A percentile compares a stretch with the other conserved stretches of the same genome.
phyloP scores from a whole-genome alignment of 1,139 yeast genomes.

The Spencermartinsiella ligniputridi region DNA sequence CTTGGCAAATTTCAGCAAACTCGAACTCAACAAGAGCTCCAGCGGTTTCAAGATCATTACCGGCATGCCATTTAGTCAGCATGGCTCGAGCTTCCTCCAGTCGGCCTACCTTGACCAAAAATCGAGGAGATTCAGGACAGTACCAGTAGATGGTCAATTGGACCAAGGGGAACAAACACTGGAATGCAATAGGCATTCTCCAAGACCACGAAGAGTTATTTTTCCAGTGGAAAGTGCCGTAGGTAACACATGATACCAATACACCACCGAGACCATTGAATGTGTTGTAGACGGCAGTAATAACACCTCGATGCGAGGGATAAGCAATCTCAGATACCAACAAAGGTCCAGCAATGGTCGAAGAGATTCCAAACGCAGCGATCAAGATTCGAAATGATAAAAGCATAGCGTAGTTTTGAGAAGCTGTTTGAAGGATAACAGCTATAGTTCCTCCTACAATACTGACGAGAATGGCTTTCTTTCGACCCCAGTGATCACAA shows the following conservation, averaged over 20 bases:
- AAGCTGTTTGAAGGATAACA: conserved; percentile 41
- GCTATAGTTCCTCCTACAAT: conserved; percentile 41
- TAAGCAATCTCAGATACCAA: conserved; percentile 21
- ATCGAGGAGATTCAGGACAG: conserved; percentile 56
- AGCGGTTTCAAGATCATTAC: conserved; percentile 23
- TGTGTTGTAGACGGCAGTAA: conserved; percentile 10
- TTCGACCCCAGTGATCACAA: conserved; percentile 48
- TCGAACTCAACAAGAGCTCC: conserved; percentile 22
- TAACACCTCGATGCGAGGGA: conserved; percentile 14
- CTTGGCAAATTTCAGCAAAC: conserved; percentile 21
- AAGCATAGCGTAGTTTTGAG: conserved; percentile 44
- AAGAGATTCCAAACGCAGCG: conserved; percentile 5
- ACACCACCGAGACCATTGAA: conserved; percentile 12
- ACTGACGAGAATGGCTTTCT: conserved; percentile 39
- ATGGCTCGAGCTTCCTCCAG: conserved; percentile 36
- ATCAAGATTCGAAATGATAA: conserved; percentile 7
- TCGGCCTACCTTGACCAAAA: conserved; percentile 40
- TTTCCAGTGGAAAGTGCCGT: conserved; percentile 18
- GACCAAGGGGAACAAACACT: conserved; percentile 38
- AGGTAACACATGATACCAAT: conserved; percentile 9
- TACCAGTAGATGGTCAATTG: conserved; percentile 25
- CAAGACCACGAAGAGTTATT: conserved; percentile 36
- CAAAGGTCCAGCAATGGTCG: conserved; percentile 11
- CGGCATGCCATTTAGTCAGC: conserved; percentile 23
- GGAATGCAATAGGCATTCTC: conserved; percentile 42